Base-by-base conservation (phyloP, 1,284 basidiomycete genomes). In the Ganoderma multipileum region DNA sequence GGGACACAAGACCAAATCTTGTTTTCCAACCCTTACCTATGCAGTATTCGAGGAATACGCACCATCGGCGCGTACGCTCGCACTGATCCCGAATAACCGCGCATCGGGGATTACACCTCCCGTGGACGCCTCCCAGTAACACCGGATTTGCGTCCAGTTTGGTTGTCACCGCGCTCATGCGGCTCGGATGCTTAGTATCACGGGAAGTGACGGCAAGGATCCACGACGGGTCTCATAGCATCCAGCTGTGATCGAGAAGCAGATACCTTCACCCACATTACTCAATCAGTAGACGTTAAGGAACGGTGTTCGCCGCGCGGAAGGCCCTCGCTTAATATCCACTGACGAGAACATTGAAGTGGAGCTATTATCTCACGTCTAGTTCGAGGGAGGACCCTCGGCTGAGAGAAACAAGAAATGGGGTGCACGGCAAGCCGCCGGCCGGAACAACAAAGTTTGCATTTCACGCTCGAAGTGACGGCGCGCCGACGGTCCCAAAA, bases 401-500 rank as follows among this genome's bases (percentile, higher is more conserved):
- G 47, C 47, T 26, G 47, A 11, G 47, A 50, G 2, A 50, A 50
- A 64, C 54, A 20, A 36, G 62, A 57, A 28, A 33, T 16, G 28
- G 47, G 63, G 54, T 39, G 39, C 26, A 12, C 42, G 47, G 60
- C 44, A 36, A 9, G 38, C 39, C 26, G 23, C 30, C 60, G 44
- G 41, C 60, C 39, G 60, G 23, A 50, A 12, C 23, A 44, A 58
- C 57, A 58, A 39, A 38, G 57, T 58, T 58, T 50, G 47, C 57
- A n/a, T 38, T n/a, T n/a, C n/a, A n/a, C n/a, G 57, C 33, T 38
- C 36, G n/a, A 20, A 58, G 36, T 39, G 18, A 33, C 54, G 54
- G 14, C 28, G 16, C 20, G 28, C 26, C 57, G 57, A 39, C 30
- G 20, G 36, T 23, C 36, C 28, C 28, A 55, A 7, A 50, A 26